Evolutionary conservation across 2,329 filamentous ascomycete species (phyloP), one percentile per base, ranked within the genome.

Genomic region (Emericellopsis atlantica): DNA sequence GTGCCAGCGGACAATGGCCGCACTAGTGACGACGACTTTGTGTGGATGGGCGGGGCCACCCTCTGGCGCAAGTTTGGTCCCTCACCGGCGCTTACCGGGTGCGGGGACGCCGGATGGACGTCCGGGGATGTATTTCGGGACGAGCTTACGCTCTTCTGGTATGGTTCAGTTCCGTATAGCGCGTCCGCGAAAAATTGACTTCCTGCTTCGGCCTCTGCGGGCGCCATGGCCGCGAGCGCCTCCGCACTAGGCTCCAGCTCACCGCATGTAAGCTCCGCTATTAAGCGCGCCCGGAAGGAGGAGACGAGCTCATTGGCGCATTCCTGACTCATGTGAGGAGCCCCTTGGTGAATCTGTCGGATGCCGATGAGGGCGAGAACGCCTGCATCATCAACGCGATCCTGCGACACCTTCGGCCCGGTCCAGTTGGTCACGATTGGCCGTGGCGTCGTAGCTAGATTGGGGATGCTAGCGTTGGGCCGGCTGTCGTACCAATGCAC

Each of bases 401-500:
- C 36, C 15, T 23, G 7, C 36, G 36, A 6, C 7, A 18, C 15
- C 36, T 37, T 37, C n/a, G 36, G 36, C 36, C 36, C 36, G 6
- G 15, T 37, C 36, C 36, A 37, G 36, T 15, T 23, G 15, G 21
- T 37, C 15, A 37, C 36, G n/a, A 37, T 15, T 5, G 16, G 36
- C 36, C 36, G 6, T 7, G 15, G 15, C 36, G 7, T 37, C n/a
- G 36, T 7, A 5, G 36, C 36, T 6, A 18, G 36, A 5, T 7
- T 14, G 7, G 16, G 36, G 6, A 23, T 15, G 12, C 16, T 18
- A n/a, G 35, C 35, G 4, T 26, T 15, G 15, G 16, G 29, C 21
- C 38, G 32, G 38, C 38, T 40, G 38, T 40, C 38, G 21, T 40
- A 40, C 38, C 38, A 40, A 29, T 40, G 38, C 32, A 40, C 29